Base-by-base conservation (phyloP, 176 grass and related monocot species). In the Aegilops bicornis region DNA sequence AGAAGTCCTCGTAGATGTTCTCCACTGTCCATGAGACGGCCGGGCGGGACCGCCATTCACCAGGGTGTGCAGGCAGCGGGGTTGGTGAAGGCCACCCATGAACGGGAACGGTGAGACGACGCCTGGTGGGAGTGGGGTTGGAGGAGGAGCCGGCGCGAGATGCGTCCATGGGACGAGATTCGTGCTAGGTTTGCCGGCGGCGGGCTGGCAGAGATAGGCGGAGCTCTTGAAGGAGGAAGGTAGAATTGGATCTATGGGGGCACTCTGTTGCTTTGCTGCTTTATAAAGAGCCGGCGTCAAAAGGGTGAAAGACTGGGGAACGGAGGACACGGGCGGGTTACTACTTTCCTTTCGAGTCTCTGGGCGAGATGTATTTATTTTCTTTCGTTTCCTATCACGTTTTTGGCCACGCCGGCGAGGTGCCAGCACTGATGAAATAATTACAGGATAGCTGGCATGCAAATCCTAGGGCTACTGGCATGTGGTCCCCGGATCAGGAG, bases 1-100 rank as follows among this genome's bases (percentile, higher is more conserved):
- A 61, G 71, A 80, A 87, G 65, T 92, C 87, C 76, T 87, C 76
- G 69, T 87, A 84, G 74, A 92, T 92, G 13, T 69, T 43, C 69
- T 84, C 84, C 9, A 84, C 84, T 20, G 84, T 75, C 60, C 69
- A 45, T n/a, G 70, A 73, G 22, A 25, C 8, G 10, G 20, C 10
- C 6, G 29, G 14, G 15, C 27, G 14, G 13, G 27, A 1, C 0
- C 27, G 13, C 27, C 29, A 8, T 16, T 29, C 13, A 66, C 13
- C 13, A 5, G 6, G 27, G 29, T 66, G 13, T 25, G 64, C 23
- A 10, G 11, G 23, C 63, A 27, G 14, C 13, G 9, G 59, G 63
- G 25, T 58, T 20, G 48, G 5, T 52, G 48, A 52, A 52, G 48
- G 48, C 48, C 24, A 24, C 25, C 15, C 48, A 52, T 20, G 30